Percentiles rank a stretch among this genome's conserved stretches.
phyloP scores from a whole-genome alignment of 345 rosid species.

The Streptanthus diversifolius region DNA sequence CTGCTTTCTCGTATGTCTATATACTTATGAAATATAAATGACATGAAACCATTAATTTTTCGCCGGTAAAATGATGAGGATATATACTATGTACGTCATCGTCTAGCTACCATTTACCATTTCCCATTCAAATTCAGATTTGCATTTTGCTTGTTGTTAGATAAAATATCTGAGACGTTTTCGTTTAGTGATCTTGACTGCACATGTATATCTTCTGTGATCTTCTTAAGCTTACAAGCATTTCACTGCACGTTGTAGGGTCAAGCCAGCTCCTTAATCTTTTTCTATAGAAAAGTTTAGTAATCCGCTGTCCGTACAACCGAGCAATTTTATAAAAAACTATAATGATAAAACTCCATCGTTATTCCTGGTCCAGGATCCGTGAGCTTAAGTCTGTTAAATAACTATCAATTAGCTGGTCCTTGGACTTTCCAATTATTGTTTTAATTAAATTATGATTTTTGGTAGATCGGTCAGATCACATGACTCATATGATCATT shows the following conservation, averaged over 20 bases:
- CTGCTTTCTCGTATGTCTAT: too few species aligned
- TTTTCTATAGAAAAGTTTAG: neutral
- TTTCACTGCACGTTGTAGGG: conserved; percentile 32
- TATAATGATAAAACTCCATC: neutral
- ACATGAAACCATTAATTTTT: neutral
- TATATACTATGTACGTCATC: neutral
- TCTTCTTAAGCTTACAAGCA: neutral
- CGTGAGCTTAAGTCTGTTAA: neutral
- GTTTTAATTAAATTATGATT: neutral
- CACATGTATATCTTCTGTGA: neutral
- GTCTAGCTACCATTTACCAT: neutral
- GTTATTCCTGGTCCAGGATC: neutral
- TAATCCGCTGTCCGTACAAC: conserved; percentile 2
- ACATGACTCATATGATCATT: conserved; percentile 28
- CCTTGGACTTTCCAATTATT: neutral
- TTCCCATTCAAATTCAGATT: neutral
- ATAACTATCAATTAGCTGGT: conserved; percentile 7
- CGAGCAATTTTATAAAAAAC: neutral
- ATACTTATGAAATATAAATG: neutral
- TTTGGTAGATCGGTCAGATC: conserved; percentile 7
- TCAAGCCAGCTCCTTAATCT: conserved; percentile 17
- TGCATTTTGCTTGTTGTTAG: neutral
- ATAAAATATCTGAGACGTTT: neutral
- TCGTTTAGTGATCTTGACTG: neutral
- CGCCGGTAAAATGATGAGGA: neutral